phyloP scores from a whole-genome alignment of 345 rosid species.

The Trapa bicornis region DNA sequence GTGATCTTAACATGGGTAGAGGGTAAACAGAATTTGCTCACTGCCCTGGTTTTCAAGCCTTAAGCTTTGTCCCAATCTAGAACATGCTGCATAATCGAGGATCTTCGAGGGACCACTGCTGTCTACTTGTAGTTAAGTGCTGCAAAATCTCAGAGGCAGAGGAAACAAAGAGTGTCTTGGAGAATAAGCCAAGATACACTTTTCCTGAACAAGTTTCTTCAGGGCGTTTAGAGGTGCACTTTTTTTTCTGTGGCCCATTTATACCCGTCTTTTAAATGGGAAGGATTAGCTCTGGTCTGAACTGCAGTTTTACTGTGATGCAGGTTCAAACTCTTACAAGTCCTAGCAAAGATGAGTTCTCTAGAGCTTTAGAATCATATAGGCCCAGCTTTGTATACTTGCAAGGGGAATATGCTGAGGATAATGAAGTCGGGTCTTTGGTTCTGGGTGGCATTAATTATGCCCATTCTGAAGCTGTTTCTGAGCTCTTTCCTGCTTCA shows the following conservation, averaged over 20 bases:
- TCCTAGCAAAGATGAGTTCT: slow-evolving; percentile 29
- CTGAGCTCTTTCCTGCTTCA: slow-evolving; percentile 18
- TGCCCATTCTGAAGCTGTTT: slow-evolving; percentile 1
- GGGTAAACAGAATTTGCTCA: not conserved
- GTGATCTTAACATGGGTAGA: not conserved
- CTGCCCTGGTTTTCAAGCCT: not conserved
- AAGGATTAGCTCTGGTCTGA: not conserved
- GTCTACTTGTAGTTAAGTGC: slow-evolving; percentile 26
- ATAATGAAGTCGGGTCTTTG: slow-evolving; percentile 4
- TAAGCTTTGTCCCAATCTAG: not conserved
- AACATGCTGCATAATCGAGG: slow-evolving; percentile 1
- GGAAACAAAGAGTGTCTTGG: slow-evolving; percentile 11
- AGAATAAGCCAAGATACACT: slow-evolving; percentile 17
- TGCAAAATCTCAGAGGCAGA: slow-evolving; percentile 13
- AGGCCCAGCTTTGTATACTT: slow-evolving; percentile 32
- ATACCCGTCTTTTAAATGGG: not conserved
- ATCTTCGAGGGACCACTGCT: not conserved
- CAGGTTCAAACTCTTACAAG: slow-evolving; percentile 28
- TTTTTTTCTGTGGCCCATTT: not conserved
- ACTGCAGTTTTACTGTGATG: slow-evolving; percentile 2
- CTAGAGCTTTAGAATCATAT: slow-evolving; percentile 19
- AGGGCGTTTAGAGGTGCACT: slow-evolving; percentile 25
- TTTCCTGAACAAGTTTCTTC: slow-evolving; percentile 26
- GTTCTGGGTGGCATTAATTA: not conserved
- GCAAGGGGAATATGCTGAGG: slow-evolving; percentile 29